Conservation (phyloP, 192 early-diverging fungal genomes). For the Coemansia sp. region DNA sequence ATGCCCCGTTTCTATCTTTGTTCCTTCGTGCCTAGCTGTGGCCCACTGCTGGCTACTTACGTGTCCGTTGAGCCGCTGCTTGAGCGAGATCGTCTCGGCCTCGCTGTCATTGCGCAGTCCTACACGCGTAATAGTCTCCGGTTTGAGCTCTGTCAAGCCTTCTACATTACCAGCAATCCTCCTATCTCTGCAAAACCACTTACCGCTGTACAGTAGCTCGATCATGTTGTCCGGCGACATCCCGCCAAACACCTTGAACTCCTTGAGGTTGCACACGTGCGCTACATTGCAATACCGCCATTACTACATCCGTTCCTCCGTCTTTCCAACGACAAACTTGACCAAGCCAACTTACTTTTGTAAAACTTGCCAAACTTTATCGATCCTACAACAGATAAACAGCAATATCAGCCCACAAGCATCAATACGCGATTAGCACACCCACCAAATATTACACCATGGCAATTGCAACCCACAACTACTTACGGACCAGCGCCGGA, state of each 20-base stretch:
- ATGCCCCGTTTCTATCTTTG: too few relatives aligned
- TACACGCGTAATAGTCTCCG: background rate
- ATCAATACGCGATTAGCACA: background rate
- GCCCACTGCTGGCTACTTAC: too few relatives aligned
- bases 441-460: too few relatives aligned
- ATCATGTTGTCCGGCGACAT: slow-evolving; percentile 77
- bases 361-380: slow-evolving; percentile 96
- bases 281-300: slow-evolving; percentile 11
- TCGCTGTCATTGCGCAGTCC: slow-evolving; percentile 67
- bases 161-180: background rate
- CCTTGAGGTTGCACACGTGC: slow-evolving; percentile 95
- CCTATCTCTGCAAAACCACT: background rate
- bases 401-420: too few relatives aligned
- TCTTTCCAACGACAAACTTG: background rate
- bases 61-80: slow-evolving; percentile 65
- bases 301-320: background rate
- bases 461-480: too few relatives aligned
- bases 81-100: slow-evolving; percentile 82
- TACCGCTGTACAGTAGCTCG: slow-evolving; percentile 75
- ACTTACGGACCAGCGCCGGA: slow-evolving; percentile 80
- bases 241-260: slow-evolving; percentile 94
- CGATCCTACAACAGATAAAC: slow-evolving; percentile 29
- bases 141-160: too few relatives aligned
- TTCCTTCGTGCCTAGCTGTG: too few relatives aligned
- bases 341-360: slow-evolving; percentile 54